phyloP scores from a whole-genome alignment of 1,284 basidiomycete species.

The Phlebopus sp. region DNA sequence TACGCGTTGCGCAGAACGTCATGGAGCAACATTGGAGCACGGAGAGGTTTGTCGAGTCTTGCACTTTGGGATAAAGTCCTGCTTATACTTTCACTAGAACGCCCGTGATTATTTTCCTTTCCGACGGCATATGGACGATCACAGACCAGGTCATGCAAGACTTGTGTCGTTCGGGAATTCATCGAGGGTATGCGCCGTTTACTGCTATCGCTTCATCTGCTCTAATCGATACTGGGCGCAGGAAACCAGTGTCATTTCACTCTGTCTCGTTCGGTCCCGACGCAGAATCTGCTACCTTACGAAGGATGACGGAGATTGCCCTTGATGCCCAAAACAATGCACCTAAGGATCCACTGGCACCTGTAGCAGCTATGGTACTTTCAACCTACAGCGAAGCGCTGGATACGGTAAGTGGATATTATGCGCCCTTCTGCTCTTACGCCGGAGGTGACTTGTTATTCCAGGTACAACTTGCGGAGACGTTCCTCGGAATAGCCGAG shows the following conservation, averaged over 20 bases:
- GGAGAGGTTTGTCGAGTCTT: constrained; percentile 37
- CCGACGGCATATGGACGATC: constrained; percentile 47
- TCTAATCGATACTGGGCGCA: constrained; percentile 18
- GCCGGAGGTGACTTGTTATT: not conserved
- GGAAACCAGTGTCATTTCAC: constrained; percentile 54
- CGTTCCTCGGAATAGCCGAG: constrained; percentile 54
- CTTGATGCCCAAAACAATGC: constrained; percentile 43
- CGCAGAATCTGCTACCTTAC: constrained; percentile 30
- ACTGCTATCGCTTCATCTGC: not conserved
- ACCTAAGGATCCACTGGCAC: constrained; percentile 40
- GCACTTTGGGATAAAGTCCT: not conserved
- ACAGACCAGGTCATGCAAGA: constrained; percentile 38
- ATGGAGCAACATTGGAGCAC: constrained; percentile 49
- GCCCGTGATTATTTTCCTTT: constrained; percentile 54
- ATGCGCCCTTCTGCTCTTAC: not conserved
- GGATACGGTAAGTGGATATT: constrained; percentile 39
- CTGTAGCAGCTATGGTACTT: constrained; percentile 31
- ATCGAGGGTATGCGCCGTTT: constrained; percentile 39
- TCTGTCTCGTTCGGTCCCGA: constrained; percentile 49
- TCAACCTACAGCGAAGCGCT: constrained; percentile 50
- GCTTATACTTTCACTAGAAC: constrained; percentile 29
- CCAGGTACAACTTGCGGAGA: constrained; percentile 50
- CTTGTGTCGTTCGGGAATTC: constrained; percentile 41
- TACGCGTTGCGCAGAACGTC: constrained; percentile 33
- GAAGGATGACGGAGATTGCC: constrained; percentile 50